phyloP scores from a whole-genome alignment of 2,329 filamentous ascomycete genomes.

The Colletotrichum sp. region DNA sequence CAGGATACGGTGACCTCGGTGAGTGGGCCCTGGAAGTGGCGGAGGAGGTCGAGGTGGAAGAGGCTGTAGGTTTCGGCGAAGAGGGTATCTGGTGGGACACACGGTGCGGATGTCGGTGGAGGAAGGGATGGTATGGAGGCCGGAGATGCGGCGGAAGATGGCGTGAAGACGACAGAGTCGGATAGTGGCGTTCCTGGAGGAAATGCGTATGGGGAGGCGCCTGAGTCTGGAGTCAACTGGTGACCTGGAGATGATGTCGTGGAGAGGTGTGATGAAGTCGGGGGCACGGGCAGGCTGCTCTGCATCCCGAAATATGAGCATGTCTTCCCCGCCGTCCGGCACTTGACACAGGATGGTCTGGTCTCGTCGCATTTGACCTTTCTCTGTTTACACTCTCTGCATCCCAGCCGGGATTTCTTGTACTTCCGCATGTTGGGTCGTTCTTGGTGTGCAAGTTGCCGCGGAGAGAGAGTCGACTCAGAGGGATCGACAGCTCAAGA shows the following conservation, averaged over 20 bases:
- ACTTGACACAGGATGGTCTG: slow-evolving; percentile 42
- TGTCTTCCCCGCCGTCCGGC: slow-evolving; percentile 35
- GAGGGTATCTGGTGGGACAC: not conserved
- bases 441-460: not conserved
- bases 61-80: not conserved
- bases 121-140: not conserved
- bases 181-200: not conserved
- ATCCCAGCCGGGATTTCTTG: slow-evolving; percentile 43
- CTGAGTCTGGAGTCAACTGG: slow-evolving; percentile 13
- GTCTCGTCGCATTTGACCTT: slow-evolving; percentile 48
- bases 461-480: not conserved
- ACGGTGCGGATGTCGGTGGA: not conserved
- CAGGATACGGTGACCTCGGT: not conserved
- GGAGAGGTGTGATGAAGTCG: not conserved
- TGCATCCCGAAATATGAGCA: slow-evolving; percentile 33
- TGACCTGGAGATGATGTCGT: slow-evolving; percentile 37
- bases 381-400: slow-evolving; percentile 41
- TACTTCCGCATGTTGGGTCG: slow-evolving; percentile 23
- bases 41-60: not conserved
- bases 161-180: not conserved
- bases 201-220: not conserved
- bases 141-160: not conserved
- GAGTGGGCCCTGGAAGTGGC: not conserved
- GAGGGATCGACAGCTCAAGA: not conserved
- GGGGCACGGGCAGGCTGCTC: not conserved